These are phyloP conservation scores for Coemansia sp. DNA, from an alignment of 192 early-diverging fungal species.

Conservation along the genomic window DNA sequence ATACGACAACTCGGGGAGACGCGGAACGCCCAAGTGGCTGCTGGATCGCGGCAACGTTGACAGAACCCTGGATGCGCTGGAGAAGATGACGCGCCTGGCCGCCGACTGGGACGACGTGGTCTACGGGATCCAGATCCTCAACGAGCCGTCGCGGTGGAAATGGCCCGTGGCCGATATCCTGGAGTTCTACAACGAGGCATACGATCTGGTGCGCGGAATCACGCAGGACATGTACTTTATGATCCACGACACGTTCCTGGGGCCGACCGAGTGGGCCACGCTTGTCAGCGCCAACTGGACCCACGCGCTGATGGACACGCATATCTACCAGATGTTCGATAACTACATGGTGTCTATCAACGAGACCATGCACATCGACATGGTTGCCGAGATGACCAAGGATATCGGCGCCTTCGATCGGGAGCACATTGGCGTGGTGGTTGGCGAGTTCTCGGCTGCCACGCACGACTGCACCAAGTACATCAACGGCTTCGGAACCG, in stretches of 20 bases:
- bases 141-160: conserved; percentile 54
- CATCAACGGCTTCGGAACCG: conserved; percentile 65
- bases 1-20: conserved; percentile 58
- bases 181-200: conserved; percentile 55
- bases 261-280: conserved; percentile 44
- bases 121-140: conserved; percentile 48
- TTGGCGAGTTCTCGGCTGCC: conserved; percentile 72
- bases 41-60: conserved; percentile 51
- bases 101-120: conserved; percentile 49
- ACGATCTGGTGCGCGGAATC: conserved; percentile 36
- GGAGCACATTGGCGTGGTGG: conserved; percentile 61
- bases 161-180: conserved; percentile 38
- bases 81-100: conserved; percentile 59
- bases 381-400: conserved; percentile 36
- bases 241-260: conserved; percentile 55
- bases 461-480: conserved; percentile 75
- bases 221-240: conserved; percentile 35
- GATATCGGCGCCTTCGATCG: conserved; percentile 42
- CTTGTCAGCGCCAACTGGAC: conserved; percentile 48
- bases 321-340: conserved; percentile 58
- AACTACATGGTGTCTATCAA: conserved; percentile 42
- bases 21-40: conserved; percentile 54
- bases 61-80: conserved; percentile 57
- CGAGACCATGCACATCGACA: conserved; percentile 42
- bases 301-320: conserved; percentile 52